phyloP scores from a whole-genome alignment of 1,139 yeast species.

The Blastobotrys raffinosifermentans region DNA sequence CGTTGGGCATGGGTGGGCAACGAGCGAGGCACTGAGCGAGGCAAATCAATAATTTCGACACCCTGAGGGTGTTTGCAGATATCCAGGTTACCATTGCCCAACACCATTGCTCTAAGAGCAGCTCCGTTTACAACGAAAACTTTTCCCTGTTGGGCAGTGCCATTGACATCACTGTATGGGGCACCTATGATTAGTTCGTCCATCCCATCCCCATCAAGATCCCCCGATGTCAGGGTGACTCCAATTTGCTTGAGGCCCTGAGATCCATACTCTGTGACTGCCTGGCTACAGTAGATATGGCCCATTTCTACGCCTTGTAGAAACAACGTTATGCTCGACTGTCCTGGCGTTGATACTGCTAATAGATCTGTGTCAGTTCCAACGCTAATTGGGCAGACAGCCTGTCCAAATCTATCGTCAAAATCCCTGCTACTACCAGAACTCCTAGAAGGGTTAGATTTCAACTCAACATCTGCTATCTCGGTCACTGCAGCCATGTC shows the following conservation, averaged over 20 bases:
- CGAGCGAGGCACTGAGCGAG: no score
- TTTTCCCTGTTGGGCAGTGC: constrained; percentile 38
- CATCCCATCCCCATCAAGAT: constrained; percentile 34
- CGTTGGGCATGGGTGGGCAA: no score
- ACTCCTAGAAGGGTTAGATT: background rate
- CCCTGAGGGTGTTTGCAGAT: constrained; percentile 23
- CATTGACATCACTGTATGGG: constrained; percentile 34
- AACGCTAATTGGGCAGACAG: constrained; percentile 20
- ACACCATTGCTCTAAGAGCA: constrained; percentile 10
- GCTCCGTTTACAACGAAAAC: constrained; percentile 37
- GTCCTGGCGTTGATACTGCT: constrained; percentile 34
- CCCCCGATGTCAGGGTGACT: constrained; percentile 27
- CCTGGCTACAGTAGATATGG: constrained; percentile 17
- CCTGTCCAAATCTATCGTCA: constrained; percentile 29
- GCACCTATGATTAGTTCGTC: constrained; percentile 43
- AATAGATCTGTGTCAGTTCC: constrained; percentile 22
- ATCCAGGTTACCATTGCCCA: constrained; percentile 18
- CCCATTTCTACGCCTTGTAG: constrained; percentile 22
- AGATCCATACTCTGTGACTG: constrained; percentile 32
- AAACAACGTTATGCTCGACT: constrained; percentile 28
- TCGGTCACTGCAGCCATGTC: no score
- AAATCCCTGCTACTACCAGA: constrained; percentile 1
- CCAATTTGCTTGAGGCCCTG: constrained; percentile 39
- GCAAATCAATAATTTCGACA: no score
- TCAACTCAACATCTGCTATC: no score